These are phyloP conservation scores for Jaapia argillacea DNA, from an alignment of 768 basidiomycete genomes.

Conservation along the genomic window DNA sequence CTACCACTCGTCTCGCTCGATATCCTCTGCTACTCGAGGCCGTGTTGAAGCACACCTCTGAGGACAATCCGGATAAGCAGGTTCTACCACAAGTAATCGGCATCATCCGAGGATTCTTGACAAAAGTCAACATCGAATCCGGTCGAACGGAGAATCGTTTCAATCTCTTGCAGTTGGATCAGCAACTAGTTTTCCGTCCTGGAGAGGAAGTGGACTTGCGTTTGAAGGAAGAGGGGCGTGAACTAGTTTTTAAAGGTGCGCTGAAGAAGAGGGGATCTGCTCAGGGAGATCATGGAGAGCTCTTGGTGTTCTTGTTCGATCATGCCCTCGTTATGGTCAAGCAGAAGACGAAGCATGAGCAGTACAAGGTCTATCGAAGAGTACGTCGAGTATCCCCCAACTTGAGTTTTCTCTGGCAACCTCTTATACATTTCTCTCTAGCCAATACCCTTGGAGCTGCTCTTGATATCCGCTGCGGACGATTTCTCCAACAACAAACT, in stretches of 20 bases:
- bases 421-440: conserved; percentile 19
- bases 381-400: conserved; percentile 34
- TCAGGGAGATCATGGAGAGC: conserved; percentile 74
- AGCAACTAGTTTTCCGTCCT: conserved; percentile 81
- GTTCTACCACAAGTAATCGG: conserved; percentile 67
- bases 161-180: conserved; percentile 88
- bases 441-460: conserved; percentile 94
- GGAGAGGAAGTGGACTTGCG: conserved; percentile 87
- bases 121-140: conserved; percentile 84
- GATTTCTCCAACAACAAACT: conserved; percentile 30
- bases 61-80: conserved; percentile 80
- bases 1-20: conserved; percentile 93
- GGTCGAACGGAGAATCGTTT: conserved; percentile 96
- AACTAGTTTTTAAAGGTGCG: conserved; percentile 85
- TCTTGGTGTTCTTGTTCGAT: conserved; percentile 93
- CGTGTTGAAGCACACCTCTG: conserved; percentile 84
- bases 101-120: conserved; percentile 74
- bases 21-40: conserved; percentile 92
- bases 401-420: not conserved
- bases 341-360: conserved; percentile 85
- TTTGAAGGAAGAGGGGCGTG: conserved; percentile 77
- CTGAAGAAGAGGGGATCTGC: conserved; percentile 75
- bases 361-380: conserved; percentile 86
- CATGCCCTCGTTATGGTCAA: conserved; percentile 95
- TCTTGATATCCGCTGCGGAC: conserved; percentile 72